Base-by-base conservation (phyloP, 2,329 filamentous ascomycete species). In the Sphaerulina populicola region DNA sequence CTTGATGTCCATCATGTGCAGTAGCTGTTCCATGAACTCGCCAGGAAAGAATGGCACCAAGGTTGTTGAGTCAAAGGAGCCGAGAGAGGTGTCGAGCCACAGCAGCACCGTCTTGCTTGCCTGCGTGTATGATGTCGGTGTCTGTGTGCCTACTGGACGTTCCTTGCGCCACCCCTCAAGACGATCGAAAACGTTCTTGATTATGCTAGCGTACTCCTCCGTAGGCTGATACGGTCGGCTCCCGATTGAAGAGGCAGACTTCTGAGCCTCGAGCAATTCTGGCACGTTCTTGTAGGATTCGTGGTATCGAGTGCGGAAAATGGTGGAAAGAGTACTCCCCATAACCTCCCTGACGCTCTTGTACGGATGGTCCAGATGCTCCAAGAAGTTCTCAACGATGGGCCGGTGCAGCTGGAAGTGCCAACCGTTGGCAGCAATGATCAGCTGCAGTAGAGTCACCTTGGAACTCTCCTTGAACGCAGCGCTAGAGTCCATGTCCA, bases 1-100 rank as follows among this genome's bases (percentile, higher is more conserved):
- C 69, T 97, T 97, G 67, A 98, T 88, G 65, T 98, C 93, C 91
- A 98, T 98, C 93, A 98, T 98, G 74, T 98, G 90, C 47, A 98
- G 74, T 11, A 98, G 79, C 67, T 96, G 87, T 62, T 93, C 87
- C 68, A 94, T 93, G 64, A 97, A 91, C 0, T 85, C 77, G 33
- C 86, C 79, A 0, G 89, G 86, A 74, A 98, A 97, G 77, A 96
- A 97, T 3, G 84, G 82, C 14, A 94, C 81, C 11, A 98, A 79
- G 65, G 93, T 85, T 0, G 82, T 94, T 70, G 93, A 98, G 67
- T 97, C 93, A 57, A 94, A 86, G 0, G 88, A 94, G 2, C 87
- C 88, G 2, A 98, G 76, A 12, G 88, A 93, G 44, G 82, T 86
- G 69, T 98, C 93, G 4, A 98, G 80, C 93, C 93, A 98, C 41